phyloP scores from a whole-genome alignment of 2,329 filamentous ascomycete genomes.

The Alternaria ventricosa region DNA sequence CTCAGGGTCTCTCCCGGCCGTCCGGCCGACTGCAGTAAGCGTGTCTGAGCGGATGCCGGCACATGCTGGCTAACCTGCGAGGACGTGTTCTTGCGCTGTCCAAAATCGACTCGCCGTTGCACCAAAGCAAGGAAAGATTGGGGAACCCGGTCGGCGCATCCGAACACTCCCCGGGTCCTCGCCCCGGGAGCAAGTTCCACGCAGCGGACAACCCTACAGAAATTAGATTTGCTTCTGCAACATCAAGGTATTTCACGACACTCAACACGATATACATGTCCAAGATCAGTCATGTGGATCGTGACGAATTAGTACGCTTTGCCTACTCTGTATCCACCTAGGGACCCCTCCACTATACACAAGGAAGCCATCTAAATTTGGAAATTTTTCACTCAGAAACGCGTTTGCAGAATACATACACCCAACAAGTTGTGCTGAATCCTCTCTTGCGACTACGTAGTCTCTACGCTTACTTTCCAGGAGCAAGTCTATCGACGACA shows the following conservation, averaged over 20 bases:
- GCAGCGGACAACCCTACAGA: neutral
- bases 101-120: neutral
- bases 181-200: neutral
- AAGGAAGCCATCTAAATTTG: neutral
- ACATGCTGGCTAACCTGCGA: constrained; percentile 4
- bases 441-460: neutral
- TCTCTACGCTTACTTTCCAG: neutral
- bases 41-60: constrained; percentile 4
- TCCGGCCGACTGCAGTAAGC: constrained; percentile 14
- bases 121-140: neutral
- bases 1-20: constrained; percentile 16
- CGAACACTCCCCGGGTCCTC: neutral
- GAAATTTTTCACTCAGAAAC: neutral
- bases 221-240: neutral
- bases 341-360: neutral
- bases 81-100: neutral
- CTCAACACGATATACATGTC: neutral
- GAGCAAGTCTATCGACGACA: neutral
- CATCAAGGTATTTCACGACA: neutral
- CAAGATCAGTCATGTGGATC: neutral
- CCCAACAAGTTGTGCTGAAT: neutral
- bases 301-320: neutral
- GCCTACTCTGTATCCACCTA: neutral
- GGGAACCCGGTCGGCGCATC: constrained; percentile 1
- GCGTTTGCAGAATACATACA: neutral